phyloP scores from a whole-genome alignment of 2,329 filamentous ascomycete species.

The Gliomastix tumulicola region DNA sequence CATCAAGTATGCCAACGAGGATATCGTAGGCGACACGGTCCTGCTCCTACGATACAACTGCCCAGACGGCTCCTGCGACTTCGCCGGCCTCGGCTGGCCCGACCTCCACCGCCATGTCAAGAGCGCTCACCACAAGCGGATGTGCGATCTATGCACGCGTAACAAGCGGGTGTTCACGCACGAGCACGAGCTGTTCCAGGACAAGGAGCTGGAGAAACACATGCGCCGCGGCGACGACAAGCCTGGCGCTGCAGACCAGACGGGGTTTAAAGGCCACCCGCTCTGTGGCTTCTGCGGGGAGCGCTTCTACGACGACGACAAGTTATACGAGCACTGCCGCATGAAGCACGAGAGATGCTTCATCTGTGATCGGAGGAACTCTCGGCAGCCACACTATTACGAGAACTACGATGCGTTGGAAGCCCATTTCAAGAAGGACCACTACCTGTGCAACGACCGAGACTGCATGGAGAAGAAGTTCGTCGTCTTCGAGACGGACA shows the following conservation, averaged over 20 bases:
- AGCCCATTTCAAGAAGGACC: slow-evolving; percentile 78
- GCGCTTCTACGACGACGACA: slow-evolving; percentile 93
- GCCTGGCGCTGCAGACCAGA: slow-evolving; percentile 84
- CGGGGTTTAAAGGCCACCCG: slow-evolving; percentile 92
- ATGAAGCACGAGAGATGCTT: slow-evolving; percentile 94
- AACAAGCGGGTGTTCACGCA: slow-evolving; percentile 99
- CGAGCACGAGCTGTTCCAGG: slow-evolving; percentile 87
- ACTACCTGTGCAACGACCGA: slow-evolving; percentile 75
- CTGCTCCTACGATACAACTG: slow-evolving; percentile 91
- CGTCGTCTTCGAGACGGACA: slow-evolving; percentile 88
- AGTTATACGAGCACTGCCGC: slow-evolving; percentile 87
- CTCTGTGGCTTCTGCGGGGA: slow-evolving; percentile 88
- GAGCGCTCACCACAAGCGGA: slow-evolving; percentile 73
- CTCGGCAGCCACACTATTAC: slow-evolving; percentile 80
- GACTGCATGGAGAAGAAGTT: slow-evolving; percentile 97
- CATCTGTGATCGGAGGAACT: slow-evolving; percentile 71
- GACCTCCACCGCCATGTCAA: slow-evolving; percentile 70
- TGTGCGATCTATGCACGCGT: slow-evolving; percentile 83
- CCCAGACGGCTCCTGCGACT: slow-evolving; percentile 72
- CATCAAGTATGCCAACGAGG: slow-evolving; percentile 81
- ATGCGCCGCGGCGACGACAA: slow-evolving; percentile 88
- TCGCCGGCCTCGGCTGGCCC: slow-evolving; percentile 64
- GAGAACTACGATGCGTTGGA: slow-evolving; percentile 82
- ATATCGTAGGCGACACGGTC: slow-evolving; percentile 87
- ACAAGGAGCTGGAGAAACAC: slow-evolving; percentile 74